These are phyloP conservation scores for Aspergillus egyptiacus DNA, from an alignment of 495 filamentous ascomycete species.

Conservation along the genomic window DNA sequence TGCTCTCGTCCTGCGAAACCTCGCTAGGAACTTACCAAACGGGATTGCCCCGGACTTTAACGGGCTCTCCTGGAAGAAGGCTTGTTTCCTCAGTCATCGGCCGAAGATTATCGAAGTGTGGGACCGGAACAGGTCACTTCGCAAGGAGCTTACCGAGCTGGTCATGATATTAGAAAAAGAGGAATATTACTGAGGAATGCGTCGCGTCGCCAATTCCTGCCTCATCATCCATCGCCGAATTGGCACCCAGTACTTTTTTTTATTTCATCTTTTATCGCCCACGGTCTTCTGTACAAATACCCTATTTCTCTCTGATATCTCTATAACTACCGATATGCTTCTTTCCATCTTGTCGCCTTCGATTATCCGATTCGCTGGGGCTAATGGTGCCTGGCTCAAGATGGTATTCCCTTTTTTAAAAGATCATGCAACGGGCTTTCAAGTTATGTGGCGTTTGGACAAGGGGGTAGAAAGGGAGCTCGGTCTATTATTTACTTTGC, in stretches of 20 bases:
- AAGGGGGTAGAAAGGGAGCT: constrained; percentile 20
- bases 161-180: constrained; percentile 43
- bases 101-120: constrained; percentile 39
- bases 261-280: no score
- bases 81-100: constrained; percentile 37
- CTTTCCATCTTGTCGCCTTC: background rate
- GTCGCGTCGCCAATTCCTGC: background rate
- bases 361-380: background rate
- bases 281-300: constrained; percentile 23
- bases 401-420: background rate
- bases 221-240: background rate
- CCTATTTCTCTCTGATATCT: constrained; percentile 15
- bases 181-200: constrained; percentile 32
- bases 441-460: constrained; percentile 18
- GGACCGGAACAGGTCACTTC: constrained; percentile 40
- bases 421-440: background rate
- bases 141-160: constrained; percentile 41
- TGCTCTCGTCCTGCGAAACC: constrained; percentile 80
- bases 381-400: background rate
- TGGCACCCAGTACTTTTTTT: constrained; percentile 19
- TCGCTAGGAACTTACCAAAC: constrained; percentile 65
- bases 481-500: constrained; percentile 6
- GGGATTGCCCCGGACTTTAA: constrained; percentile 29
- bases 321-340: constrained; percentile 8
- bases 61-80: constrained; percentile 38